These are phyloP conservation scores for Candida verbasci DNA, from an alignment of 805 yeast species.

Conservation along the genomic window DNA sequence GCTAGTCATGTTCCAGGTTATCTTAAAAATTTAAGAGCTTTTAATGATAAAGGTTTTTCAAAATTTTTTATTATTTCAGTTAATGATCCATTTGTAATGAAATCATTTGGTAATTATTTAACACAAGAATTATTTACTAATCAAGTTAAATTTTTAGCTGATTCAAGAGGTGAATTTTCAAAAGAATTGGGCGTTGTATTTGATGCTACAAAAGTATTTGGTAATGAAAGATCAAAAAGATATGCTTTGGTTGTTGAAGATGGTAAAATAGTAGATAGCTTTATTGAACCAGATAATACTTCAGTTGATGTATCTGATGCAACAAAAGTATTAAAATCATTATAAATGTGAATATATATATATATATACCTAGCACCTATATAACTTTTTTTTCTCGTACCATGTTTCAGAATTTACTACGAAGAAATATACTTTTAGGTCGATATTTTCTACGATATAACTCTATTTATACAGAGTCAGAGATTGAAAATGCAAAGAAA, in stretches of 20 bases:
- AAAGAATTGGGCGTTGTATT: conserved; percentile 60
- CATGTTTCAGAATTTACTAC: background rate
- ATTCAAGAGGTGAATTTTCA: conserved; percentile 72
- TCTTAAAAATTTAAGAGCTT: conserved; percentile 44
- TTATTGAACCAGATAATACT: conserved; percentile 78
- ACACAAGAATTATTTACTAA: conserved; percentile 18
- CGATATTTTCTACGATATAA: background rate
- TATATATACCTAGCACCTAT: background rate
- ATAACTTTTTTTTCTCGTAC: background rate
- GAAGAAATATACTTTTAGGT: too few relatives aligned
- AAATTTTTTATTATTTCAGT: conserved; percentile 68
- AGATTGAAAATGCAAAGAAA: conserved; percentile 27
- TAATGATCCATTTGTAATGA: conserved; percentile 81
- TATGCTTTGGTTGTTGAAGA: conserved; percentile 72
- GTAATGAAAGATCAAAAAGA: conserved; percentile 70
- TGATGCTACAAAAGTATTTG: conserved; percentile 75
- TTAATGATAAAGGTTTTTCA: conserved; percentile 62
- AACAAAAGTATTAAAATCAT: conserved; percentile 33
- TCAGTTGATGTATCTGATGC: conserved; percentile 57
- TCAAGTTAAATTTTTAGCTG: conserved; percentile 63
- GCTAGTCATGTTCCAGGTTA: conserved; percentile 74
- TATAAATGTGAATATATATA: background rate
- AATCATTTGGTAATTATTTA: conserved; percentile 64
- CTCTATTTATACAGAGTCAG: conserved; percentile 13
- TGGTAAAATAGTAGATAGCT: conserved; percentile 62